Evolutionary conservation across 2,329 filamentous ascomycete species (phyloP).

Genomic region (Diaporthe australafricana): DNA sequence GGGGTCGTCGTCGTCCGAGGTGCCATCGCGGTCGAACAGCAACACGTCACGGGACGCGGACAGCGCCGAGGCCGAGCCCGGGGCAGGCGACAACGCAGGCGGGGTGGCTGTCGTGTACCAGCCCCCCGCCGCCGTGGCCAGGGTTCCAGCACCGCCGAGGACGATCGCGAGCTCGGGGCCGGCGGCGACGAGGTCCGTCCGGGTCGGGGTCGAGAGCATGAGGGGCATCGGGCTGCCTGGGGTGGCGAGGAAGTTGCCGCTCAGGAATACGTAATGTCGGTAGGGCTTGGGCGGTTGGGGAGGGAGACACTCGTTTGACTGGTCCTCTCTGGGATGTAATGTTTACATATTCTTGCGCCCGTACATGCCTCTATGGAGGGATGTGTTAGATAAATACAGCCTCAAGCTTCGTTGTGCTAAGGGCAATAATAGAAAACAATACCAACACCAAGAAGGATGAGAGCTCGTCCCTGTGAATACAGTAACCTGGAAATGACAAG

Average conservation of each 20-base stretch:
- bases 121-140: background rate
- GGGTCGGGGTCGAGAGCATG: slow-evolving; percentile 19
- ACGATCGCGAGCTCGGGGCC: background rate
- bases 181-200: background rate
- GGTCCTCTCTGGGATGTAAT: slow-evolving; percentile 16
- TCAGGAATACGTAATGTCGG: background rate
- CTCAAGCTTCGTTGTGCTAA: background rate
- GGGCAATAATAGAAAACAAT: slow-evolving; percentile 6
- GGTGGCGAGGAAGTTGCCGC: slow-evolving; percentile 15
- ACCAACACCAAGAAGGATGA: background rate
- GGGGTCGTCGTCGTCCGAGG: slow-evolving; percentile 2
- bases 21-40: slow-evolving; percentile 19
- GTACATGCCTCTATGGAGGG: background rate
- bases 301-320: background rate
- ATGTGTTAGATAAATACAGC: background rate
- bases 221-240: slow-evolving; percentile 17
- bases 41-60: slow-evolving; percentile 17
- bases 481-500: background rate
- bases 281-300: background rate
- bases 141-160: background rate
- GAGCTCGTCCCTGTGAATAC: background rate
- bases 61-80: background rate
- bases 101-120: background rate
- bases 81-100: background rate
- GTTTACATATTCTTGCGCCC: slow-evolving; percentile 11